A percentile compares a stretch with the other conserved stretches of the same genome.
Conservation (phyloP, 2,329 filamentous ascomycete genomes). For the Sphaerulina populicola region DNA sequence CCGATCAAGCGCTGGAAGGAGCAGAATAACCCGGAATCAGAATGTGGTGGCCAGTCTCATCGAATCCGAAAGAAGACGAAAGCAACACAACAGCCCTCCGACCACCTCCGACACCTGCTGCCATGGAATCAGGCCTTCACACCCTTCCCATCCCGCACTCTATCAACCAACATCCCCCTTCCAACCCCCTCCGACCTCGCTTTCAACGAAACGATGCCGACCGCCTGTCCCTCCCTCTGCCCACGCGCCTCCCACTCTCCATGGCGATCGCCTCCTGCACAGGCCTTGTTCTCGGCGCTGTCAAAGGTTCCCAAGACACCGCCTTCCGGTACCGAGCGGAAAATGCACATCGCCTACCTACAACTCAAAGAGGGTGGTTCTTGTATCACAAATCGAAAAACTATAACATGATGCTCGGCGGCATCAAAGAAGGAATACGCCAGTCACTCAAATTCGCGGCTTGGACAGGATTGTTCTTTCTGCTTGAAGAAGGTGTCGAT, state of each 20-base stretch:
- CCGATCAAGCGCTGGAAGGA: conserved; percentile 6
- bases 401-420: conserved; percentile 73
- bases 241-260: conserved; percentile 28
- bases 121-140: background rate
- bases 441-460: conserved; percentile 63
- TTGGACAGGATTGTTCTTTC: conserved; percentile 69
- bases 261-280: conserved; percentile 21
- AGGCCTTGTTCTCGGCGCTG: conserved; percentile 29
- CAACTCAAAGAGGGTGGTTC: conserved; percentile 79
- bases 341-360: conserved; percentile 87
- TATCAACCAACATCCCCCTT: background rate
- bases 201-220: conserved; percentile 15
- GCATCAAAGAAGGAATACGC: conserved; percentile 65
- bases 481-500: conserved; percentile 79
- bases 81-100: no score
- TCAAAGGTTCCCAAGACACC: conserved; percentile 28
- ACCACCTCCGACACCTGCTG: no score
- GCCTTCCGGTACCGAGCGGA: conserved; percentile 85
- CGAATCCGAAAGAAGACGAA: no score
- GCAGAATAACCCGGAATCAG: background rate
- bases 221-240: conserved; percentile 31
- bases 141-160: conserved; percentile 2
- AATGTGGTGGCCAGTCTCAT: no score
- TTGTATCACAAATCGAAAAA: conserved; percentile 99
- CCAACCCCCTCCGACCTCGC: background rate